Base-by-base conservation (phyloP, 441 rosid genomes). In the Adansonia madagascariensis region DNA sequence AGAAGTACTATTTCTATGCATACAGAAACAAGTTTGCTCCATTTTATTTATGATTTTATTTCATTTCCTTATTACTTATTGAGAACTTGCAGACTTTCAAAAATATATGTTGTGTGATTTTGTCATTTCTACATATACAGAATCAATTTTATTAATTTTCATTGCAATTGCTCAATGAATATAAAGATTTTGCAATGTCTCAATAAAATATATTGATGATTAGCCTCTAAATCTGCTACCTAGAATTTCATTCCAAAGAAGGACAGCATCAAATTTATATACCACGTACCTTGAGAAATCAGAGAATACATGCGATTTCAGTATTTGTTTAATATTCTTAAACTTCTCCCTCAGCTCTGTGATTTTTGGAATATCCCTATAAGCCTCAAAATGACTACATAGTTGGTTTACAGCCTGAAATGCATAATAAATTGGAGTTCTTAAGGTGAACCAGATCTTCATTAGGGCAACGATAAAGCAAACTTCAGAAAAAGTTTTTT, bases 361-460 rank as follows among this genome's bases (percentile, higher is more conserved):
- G 80, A 97, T 97, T 86, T 94, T 97, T 77, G 98, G 99, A 88
- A 91, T 88, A 79, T 94, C 99, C 84, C 94, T 93, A 80, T 92
- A 97, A 78, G 97, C 98, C 87, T 97, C 98, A 85, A 97, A 94
- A 89, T 97, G 99, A 79, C 89, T 97, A 79, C 97, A 92, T 86
- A 97, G 88, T 75, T 97, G 98, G 85, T 97, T 97, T 80, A 94
- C 99, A 74, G 98, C 99, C 98, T 97, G 98, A 80, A 91, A 88
- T 43, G 74, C 67, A 87, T 74, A 63, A 76, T 41, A 65, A 82
- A 78, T 35, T 64, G 75, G 47, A 18, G 20, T 75, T 62, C 75
- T 68, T 82, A 73, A 75, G 53, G 71, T 39, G 66, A 20, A 44
- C 68, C 73, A 43, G 46, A 61, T 65, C 44, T 50, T 35, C 3